Base-by-base conservation (phyloP, 805 yeast genomes). In the Candida methanosorbosa region DNA sequence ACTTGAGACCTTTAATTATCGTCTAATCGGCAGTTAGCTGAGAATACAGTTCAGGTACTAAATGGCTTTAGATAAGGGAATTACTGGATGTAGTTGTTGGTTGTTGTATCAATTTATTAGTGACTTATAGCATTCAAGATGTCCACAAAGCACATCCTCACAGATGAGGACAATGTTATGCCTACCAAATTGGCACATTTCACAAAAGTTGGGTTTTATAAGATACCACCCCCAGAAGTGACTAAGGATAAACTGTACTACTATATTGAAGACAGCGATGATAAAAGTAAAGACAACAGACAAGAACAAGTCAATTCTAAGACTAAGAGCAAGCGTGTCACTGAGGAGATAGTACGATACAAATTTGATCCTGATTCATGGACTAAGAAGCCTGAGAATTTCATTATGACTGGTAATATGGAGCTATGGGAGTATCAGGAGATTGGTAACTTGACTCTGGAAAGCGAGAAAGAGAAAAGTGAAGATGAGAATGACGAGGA, bases 141-240 rank as follows among this genome's bases (percentile, higher is more conserved):
- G n/a, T n/a, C n/a, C n/a, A n/a, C n/a, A n/a, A n/a, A n/a, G n/a
- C n/a, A n/a, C n/a, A n/a, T n/a, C n/a, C n/a, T n/a, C 14, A 25
- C 16, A 14, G 46, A 45, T 40, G 18, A 45, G 46, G 15, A 17
- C 9, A 27, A 18, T 27, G 13, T 27, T 18, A 11, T 30, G 16
- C 3, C 27, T 5, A 30, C 32, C 3, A 45, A 47, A 30, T 35
- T 52, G 9, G 46, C 49, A 4, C 37, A 35, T 14, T 50, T 51
- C 34, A 42, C 42, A n/a, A 47, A 43, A 36, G 53, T 46, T 8
- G 43, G 44, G 17, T 48, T 52, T 29, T 51, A 41, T 36, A 51
- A 46, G 30, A 46, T 50, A 8, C 44, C 49, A 1, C 49, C 50
- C 5, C 50, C 54, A 5, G 43, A 40, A 21, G 36, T 38, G 19